A percentile compares a stretch with the other conserved stretches of the same genome.
Conservation (phyloP, 2,329 filamentous ascomycete genomes). For the Podosphaera fusca region DNA sequence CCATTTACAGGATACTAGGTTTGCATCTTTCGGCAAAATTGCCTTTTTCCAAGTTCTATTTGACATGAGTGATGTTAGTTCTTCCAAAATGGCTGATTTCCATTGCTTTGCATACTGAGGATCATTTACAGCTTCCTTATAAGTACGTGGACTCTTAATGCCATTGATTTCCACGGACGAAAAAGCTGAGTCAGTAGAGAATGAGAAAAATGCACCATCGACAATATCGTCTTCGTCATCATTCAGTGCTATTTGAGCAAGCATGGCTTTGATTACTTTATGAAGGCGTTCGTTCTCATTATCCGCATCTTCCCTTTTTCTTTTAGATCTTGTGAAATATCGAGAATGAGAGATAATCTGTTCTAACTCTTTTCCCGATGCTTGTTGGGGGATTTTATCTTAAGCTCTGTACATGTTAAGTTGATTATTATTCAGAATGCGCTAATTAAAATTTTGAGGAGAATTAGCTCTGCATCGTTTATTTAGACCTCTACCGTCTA, state of each 20-base stretch:
- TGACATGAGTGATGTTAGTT: not conserved
- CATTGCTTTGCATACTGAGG: not conserved
- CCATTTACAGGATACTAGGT: not conserved
- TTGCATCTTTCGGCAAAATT: not conserved
- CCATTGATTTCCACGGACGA: no score
- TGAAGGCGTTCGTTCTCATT: not conserved
- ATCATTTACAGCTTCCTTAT: not conserved
- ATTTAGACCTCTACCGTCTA: no score
- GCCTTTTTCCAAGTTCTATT: not conserved
- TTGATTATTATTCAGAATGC: no score
- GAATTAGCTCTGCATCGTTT: no score
- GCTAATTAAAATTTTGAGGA: no score
- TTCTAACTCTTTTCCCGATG: no score
- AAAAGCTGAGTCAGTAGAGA: not conserved
- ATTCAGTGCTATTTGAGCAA: not conserved
- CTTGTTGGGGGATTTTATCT: no score
- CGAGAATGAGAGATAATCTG: not conserved
- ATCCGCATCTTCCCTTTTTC: not conserved
- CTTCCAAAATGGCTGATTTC: not conserved
- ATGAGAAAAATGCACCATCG: not conserved
- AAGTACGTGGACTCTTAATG: not conserved
- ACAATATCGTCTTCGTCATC: not conserved
- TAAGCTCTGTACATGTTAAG: no score
- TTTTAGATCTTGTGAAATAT: not conserved
- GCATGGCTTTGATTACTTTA: not conserved